phyloP scores from a whole-genome alignment of 2,329 filamentous ascomycete species.

The Trichophyton rubrum region DNA sequence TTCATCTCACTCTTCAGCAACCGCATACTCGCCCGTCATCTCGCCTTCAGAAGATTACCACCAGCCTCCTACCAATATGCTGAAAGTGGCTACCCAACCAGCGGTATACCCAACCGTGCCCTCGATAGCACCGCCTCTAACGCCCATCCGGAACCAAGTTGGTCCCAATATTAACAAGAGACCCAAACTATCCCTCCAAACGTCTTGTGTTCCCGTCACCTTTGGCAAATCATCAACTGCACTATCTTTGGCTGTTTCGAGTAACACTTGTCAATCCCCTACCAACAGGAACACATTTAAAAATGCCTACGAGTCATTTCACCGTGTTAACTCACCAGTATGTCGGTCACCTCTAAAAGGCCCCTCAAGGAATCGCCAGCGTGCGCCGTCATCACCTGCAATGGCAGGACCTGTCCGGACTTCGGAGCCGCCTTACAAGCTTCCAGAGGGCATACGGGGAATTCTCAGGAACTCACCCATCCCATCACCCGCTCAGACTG shows the following conservation, averaged over 20 bases:
- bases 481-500: neutral
- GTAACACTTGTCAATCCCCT: conserved; percentile 40
- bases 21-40: conserved; percentile 6
- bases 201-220: conserved; percentile 36
- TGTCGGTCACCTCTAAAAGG: conserved; percentile 18
- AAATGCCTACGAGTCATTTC: conserved; percentile 44
- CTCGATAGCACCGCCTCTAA: conserved; percentile 9
- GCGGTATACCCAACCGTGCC: conserved; percentile 2
- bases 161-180: conserved; percentile 22
- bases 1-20: conserved; percentile 3
- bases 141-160: conserved; percentile 6
- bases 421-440: conserved; percentile 26
- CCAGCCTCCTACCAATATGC: conserved; percentile 4
- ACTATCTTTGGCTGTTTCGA: conserved; percentile 41
- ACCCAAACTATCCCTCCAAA: conserved; percentile 51
- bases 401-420: neutral
- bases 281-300: conserved; percentile 50
- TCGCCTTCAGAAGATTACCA: conserved; percentile 3
- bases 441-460: conserved; percentile 33
- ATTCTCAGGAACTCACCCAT: conserved; percentile 37
- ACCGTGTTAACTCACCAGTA: conserved; percentile 22
- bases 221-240: conserved; percentile 44
- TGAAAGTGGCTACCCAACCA: conserved; percentile 9
- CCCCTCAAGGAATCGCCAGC: neutral
- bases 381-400: neutral